phyloP scores from a whole-genome alignment of 2,329 filamentous ascomycete genomes.

The Ascochyta viciae-villosae region DNA sequence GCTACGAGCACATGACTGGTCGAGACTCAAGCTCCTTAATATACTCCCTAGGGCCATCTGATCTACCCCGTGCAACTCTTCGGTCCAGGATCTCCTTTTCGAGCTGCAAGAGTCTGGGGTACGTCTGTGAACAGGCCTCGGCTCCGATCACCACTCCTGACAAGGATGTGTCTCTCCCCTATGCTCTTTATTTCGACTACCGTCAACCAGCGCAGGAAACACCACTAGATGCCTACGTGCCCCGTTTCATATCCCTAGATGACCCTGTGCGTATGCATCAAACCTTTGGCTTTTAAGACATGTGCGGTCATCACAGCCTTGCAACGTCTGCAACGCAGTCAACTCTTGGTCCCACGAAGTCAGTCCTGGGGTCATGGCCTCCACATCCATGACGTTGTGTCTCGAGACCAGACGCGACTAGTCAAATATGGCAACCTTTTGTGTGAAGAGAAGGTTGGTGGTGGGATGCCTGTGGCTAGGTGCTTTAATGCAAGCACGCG shows the following conservation, averaged over 20 bases:
- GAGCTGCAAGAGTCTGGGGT: slow-evolving; percentile 21
- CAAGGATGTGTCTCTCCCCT: slow-evolving; percentile 21
- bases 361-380: slow-evolving; percentile 4
- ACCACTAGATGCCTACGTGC: slow-evolving; percentile 6
- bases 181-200: slow-evolving; percentile 23
- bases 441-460: not conserved
- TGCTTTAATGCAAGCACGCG: slow-evolving; percentile 13
- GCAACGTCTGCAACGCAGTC: not conserved
- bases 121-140: slow-evolving; percentile 26
- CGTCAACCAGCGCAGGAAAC: slow-evolving; percentile 3
- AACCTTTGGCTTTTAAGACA: not conserved
- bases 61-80: slow-evolving; percentile 29
- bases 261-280: slow-evolving; percentile 6
- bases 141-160: slow-evolving; percentile 18
- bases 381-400: slow-evolving; percentile 2
- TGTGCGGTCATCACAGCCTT: not conserved
- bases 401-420: slow-evolving; percentile 11
- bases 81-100: slow-evolving; percentile 9
- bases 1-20: slow-evolving; percentile 30
- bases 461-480: slow-evolving; percentile 6
- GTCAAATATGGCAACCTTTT: not conserved
- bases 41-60: slow-evolving; percentile 28
- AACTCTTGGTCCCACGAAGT: not conserved
- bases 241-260: slow-evolving; percentile 5
- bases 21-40: slow-evolving; percentile 25